Evolutionary conservation across 2,329 filamentous ascomycete genomes (phyloP), one percentile per base, ranked within the genome.

Genomic region (Colletotrichum brevisporum): DNA sequence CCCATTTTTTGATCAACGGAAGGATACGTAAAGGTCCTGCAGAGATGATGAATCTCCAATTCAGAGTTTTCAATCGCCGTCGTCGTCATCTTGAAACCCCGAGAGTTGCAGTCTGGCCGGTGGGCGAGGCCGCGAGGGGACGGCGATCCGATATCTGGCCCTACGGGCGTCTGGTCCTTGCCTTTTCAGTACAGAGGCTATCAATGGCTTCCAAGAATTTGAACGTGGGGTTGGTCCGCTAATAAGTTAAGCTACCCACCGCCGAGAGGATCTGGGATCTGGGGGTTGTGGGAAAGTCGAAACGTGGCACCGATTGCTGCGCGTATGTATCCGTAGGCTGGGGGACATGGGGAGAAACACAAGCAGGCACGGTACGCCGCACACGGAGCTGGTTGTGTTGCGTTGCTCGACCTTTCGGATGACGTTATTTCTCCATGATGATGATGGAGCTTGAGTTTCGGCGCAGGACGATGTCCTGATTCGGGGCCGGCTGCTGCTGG

Each of bases 351-450:
- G 18, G 26, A 16, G 10, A 53, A 31, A 53, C 31, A 64, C 50
- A 58, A 52, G 12, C 15, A 16, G 43, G 18, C 18, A 10, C 16
- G 4, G 18, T 10, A 24, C 21, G 21, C 21, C 21, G 21, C 2
- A 2, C 16, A 18, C 6, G 43, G 18, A 47, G 43, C 18, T 47
- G 64, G 59, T 57, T 57, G n/a, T 41, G 47, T 24, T 31, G 27
- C 27, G 27, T 31, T 59, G 27, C 21, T 54, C 4, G 15, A 54
- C 26, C 18, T 39, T 64, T 68, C 54, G 65, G 65, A 68, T 63
- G 65, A 64, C 65, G 59, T 67, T 58, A 53, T 63, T 63, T 67
- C 59, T 41, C 39, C 52, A 55, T 48, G 65, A 51, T 31, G 26
- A 27, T 63, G 59, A 48, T 39, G 39, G 58, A 36, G 47, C n/a